phyloP scores from a whole-genome alignment of 169 alveolate genomes.

The Plasmodium vivax region DNA sequence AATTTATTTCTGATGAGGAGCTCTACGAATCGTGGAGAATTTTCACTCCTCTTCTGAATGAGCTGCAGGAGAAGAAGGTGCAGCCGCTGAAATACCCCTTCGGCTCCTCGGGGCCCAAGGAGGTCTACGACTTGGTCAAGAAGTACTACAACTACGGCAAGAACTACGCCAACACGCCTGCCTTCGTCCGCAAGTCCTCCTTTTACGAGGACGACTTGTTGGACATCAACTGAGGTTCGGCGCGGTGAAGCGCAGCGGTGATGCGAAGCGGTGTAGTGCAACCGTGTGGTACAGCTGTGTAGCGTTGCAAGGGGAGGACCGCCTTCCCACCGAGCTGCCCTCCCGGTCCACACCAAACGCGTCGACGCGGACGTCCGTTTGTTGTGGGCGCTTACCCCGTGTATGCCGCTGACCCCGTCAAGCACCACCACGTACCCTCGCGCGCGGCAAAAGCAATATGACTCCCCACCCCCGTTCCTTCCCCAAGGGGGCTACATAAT shows the following conservation, averaged over 20 bases:
- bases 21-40: constrained; percentile 84
- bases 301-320: not conserved
- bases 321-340: not conserved
- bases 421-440: not conserved
- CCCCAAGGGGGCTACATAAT: not conserved
- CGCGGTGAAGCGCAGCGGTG: too few relatives aligned
- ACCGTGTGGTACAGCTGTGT: not conserved
- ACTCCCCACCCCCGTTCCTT: not conserved
- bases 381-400: not conserved
- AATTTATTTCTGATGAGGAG: constrained; percentile 82
- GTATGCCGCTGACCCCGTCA: not conserved
- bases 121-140: constrained; percentile 74
- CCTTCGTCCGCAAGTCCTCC: constrained; percentile 57
- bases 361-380: not conserved
- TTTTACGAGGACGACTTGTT: constrained; percentile 49
- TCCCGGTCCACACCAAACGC: not conserved
- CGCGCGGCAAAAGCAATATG: not conserved
- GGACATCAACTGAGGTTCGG: constrained; percentile 15
- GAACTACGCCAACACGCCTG: constrained; percentile 63
- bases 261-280: too few relatives aligned
- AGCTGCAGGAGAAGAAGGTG: constrained; percentile 73
- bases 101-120: constrained; percentile 82
- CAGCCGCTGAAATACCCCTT: constrained; percentile 81
- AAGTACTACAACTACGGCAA: constrained; percentile 74
- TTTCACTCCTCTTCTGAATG: constrained; percentile 81